Evolutionary conservation across 768 basidiomycete genomes (phyloP).

Genomic region (Crepidotus variabilis): DNA sequence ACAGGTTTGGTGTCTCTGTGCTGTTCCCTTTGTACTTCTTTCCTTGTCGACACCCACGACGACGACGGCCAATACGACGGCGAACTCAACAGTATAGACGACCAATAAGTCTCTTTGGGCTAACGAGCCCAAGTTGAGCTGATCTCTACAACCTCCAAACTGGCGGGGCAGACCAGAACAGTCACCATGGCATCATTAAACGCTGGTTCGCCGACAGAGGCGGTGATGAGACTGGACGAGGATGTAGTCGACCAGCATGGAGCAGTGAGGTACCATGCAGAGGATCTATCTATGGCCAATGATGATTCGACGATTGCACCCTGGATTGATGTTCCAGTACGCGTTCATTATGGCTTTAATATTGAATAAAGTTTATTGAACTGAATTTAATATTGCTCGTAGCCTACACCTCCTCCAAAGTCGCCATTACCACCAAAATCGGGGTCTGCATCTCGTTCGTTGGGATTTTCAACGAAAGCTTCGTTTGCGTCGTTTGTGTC

Average conservation of each 20-base stretch:
- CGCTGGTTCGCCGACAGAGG: background rate
- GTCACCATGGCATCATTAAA: background rate
- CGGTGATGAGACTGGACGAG: slow-evolving; percentile 11
- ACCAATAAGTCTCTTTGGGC: too few relatives aligned
- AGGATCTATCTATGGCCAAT: slow-evolving; percentile 10
- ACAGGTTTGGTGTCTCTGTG: too few relatives aligned
- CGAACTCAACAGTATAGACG: too few relatives aligned
- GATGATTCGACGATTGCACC: slow-evolving; percentile 26
- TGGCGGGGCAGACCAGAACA: background rate
- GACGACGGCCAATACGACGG: too few relatives aligned
- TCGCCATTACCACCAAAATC: slow-evolving; percentile 16
- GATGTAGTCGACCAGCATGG: slow-evolving; percentile 25
- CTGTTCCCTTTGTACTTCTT: too few relatives aligned
- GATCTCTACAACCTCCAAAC: too few relatives aligned
- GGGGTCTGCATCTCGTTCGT: slow-evolving; percentile 14
- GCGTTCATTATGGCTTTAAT: slow-evolving; percentile 8
- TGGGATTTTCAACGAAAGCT: slow-evolving; percentile 35
- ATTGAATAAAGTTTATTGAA: background rate
- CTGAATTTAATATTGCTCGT: background rate
- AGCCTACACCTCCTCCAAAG: slow-evolving; percentile 46
- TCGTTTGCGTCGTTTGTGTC: slow-evolving; percentile 39
- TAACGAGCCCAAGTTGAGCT: too few relatives aligned
- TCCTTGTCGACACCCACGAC: too few relatives aligned
- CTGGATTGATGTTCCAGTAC: slow-evolving; percentile 27
- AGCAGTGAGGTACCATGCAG: slow-evolving; percentile 18